Conservation (phyloP, 1,139 yeast genomes). For the Pichia sp. region DNA sequence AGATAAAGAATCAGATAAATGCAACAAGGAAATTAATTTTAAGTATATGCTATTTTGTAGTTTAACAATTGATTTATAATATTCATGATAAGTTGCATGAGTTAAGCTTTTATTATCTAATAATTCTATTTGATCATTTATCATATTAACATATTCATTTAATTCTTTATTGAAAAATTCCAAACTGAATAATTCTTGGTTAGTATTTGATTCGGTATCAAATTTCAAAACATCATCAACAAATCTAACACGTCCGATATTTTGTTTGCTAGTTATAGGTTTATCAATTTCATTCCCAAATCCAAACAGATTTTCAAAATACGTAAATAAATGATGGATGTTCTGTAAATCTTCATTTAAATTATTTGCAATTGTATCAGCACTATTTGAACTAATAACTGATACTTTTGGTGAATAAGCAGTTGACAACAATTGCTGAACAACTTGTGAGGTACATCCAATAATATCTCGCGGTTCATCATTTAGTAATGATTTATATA, state of each 20-base stretch:
- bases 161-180: slow-evolving; percentile 14
- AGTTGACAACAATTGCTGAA: slow-evolving; percentile 23
- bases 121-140: slow-evolving; percentile 13
- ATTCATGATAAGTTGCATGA: slow-evolving; percentile 1
- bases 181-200: slow-evolving; percentile 21
- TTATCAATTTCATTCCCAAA: slow-evolving; percentile 14
- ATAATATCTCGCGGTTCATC: slow-evolving; percentile 18
- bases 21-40: slow-evolving; percentile 51
- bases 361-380: slow-evolving; percentile 10
- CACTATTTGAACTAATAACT: slow-evolving; percentile 11
- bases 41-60: slow-evolving; percentile 47
- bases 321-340: slow-evolving; percentile 17
- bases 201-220: not conserved
- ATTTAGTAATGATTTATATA: slow-evolving; percentile 12
- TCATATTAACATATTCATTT: slow-evolving; percentile 19
- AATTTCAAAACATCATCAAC: slow-evolving; percentile 8
- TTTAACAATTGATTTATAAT: slow-evolving; percentile 2
- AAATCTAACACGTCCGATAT: slow-evolving; percentile 14
- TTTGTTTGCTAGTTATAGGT: not conserved
- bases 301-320: slow-evolving; percentile 24
- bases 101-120: not conserved
- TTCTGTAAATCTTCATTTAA: slow-evolving; percentile 4
- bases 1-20: slow-evolving; percentile 54
- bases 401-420: slow-evolving; percentile 18
- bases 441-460: slow-evolving; percentile 24